phyloP scores from a whole-genome alignment of 257 asterid genomes.

The Solanum tarijense region DNA sequence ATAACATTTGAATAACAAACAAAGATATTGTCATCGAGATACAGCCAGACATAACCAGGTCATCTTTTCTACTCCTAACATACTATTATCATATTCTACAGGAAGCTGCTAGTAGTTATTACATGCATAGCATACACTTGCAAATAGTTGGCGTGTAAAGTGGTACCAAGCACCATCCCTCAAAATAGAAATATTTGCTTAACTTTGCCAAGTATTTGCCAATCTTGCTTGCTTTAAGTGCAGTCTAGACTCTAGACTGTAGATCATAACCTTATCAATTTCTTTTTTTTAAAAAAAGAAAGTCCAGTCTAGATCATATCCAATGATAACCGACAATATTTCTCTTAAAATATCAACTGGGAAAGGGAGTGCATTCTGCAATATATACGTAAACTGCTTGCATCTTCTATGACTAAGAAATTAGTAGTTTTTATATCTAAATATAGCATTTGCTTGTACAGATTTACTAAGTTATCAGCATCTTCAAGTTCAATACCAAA shows the following conservation, averaged over 20 bases:
- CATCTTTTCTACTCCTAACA: neutral
- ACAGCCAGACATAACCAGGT: neutral
- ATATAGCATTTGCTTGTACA: neutral
- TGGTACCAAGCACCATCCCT: neutral
- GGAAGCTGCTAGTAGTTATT: neutral
- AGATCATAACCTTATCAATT: neutral
- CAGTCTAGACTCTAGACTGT: neutral
- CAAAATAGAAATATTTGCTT: neutral
- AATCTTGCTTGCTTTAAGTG: neutral
- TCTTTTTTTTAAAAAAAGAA: too few species aligned
- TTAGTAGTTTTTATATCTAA: neutral
- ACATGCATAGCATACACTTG: neutral
- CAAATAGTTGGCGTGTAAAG: neutral
- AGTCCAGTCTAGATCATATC: neutral
- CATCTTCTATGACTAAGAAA: neutral
- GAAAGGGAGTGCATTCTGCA: neutral
- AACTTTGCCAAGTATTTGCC: neutral
- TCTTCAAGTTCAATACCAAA: neutral
- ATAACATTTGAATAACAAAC: neutral
- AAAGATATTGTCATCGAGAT: neutral
- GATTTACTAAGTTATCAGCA: neutral
- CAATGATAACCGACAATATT: neutral
- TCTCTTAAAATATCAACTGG: neutral
- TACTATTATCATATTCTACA: neutral
- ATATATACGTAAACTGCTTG: neutral